Evolutionary conservation across 805 yeast genomes (phyloP).

Genomic region (Starmerella vaccinii): DNA sequence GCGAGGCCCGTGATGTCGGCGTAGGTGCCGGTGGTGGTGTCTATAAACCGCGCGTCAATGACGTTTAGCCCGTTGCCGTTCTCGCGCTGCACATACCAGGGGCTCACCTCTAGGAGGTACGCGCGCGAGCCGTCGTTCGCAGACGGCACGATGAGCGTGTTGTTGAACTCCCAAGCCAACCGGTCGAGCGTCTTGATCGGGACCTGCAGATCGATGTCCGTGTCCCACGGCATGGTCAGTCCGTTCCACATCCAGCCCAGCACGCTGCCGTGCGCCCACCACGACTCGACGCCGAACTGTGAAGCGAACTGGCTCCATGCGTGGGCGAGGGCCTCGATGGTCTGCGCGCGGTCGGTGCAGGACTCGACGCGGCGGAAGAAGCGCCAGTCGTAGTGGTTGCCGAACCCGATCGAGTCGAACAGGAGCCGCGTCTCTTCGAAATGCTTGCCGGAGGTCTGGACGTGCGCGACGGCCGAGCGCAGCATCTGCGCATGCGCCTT

Average conservation of each 20-base stretch:
- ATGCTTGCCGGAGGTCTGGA: constrained; percentile 16
- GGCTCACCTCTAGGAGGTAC: constrained; percentile 40
- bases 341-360: constrained; percentile 35
- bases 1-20: constrained; percentile 48
- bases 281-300: constrained; percentile 36
- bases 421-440: constrained; percentile 4
- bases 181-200: constrained; percentile 41
- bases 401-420: constrained; percentile 21
- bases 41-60: constrained; percentile 51
- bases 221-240: constrained; percentile 45
- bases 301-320: constrained; percentile 40
- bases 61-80: constrained; percentile 41
- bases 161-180: constrained; percentile 40
- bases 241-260: constrained; percentile 46
- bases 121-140: constrained; percentile 38
- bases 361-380: constrained; percentile 43
- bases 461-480: constrained; percentile 2
- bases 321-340: constrained; percentile 39
- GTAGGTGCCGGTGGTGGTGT: constrained; percentile 48
- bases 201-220: constrained; percentile 41
- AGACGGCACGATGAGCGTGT: constrained; percentile 38
- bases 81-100: constrained; percentile 42
- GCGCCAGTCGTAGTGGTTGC: constrained; percentile 52
- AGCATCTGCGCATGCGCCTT: neutral
- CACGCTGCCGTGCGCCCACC: constrained; percentile 43